Base-by-base conservation (phyloP, 148 eudicot genomes). In the Euryodendron excelsum region DNA sequence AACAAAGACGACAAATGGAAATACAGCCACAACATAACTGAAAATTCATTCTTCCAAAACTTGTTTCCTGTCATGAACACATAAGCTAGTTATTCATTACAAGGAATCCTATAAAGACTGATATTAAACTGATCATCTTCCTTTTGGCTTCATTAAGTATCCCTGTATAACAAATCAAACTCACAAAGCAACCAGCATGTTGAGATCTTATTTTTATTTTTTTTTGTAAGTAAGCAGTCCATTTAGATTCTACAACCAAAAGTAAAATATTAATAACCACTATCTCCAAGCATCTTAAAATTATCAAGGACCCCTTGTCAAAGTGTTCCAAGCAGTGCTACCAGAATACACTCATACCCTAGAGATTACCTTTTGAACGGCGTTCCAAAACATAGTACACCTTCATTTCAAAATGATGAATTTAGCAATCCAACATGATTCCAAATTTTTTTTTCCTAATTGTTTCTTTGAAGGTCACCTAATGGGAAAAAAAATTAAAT, bases 281-380 rank as follows among this genome's bases (percentile, higher is more conserved):
- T 21, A 21, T 1, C 20, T 36, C 37, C 72, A 71, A 73, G 30
- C n/a, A 62, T 36, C n/a, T 14, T 10, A 21, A 64, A 17, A 34
- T 45, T 50, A 7, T 7, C 28, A 69, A 70, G 6, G 9, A 7
- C 36, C 41, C 68, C 15, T 27, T 23, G 2, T 79, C 61, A 30
- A 77, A 66, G 64, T 47, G 37, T 48, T 64, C 18, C 18, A 48
- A 73, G 48, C n/a, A n/a, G n/a, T n/a, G n/a, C n/a, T n/a, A n/a
- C n/a, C n/a, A n/a, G n/a, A n/a, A n/a, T n/a, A n/a, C n/a, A n/a
- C n/a, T n/a, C n/a, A n/a, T n/a, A n/a, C n/a, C n/a, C n/a, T n/a
- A n/a, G n/a, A n/a, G n/a, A n/a, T n/a, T n/a, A n/a, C n/a, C n/a
- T n/a, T n/a, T n/a, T n/a, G n/a, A n/a, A n/a, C n/a, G n/a, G n/a